Evolutionary conservation across 176 grass and related monocot species (phyloP).

Genomic region (Triticum urartu): DNA sequence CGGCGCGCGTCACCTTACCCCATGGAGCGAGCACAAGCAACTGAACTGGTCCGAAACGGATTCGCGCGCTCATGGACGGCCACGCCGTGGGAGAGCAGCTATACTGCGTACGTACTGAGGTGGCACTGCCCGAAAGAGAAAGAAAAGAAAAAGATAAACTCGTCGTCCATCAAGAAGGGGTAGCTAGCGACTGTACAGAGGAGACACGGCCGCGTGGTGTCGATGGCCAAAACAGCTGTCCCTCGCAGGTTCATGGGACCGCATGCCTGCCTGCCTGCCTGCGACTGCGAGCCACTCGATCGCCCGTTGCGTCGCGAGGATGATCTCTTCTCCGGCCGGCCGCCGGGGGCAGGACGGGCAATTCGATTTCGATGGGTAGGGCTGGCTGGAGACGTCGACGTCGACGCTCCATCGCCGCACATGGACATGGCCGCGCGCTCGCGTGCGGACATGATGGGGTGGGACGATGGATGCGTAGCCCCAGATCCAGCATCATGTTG

Average conservation of each 20-base stretch:
- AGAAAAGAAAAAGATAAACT: background rate
- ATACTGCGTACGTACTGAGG: background rate
- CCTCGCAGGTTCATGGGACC: background rate
- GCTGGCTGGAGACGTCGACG: background rate
- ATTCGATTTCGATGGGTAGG: background rate
- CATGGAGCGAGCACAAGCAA: background rate
- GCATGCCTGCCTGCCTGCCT: background rate
- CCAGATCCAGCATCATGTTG: conserved; percentile 11
- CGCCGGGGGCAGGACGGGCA: background rate
- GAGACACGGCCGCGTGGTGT: conserved; percentile 39
- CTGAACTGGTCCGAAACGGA: background rate
- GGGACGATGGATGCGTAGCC: background rate
- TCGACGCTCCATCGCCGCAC: conserved; percentile 13
- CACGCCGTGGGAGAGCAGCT: background rate
- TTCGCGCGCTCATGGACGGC: background rate
- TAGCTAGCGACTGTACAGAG: background rate
- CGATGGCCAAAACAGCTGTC: conserved; percentile 26
- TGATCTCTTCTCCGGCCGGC: background rate
- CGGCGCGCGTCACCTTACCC: background rate
- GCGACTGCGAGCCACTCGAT: background rate
- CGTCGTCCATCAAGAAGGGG: background rate
- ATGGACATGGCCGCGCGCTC: conserved; percentile 30
- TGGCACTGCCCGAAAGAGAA: background rate
- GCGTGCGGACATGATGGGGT: conserved; percentile 15
- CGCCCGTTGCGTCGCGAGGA: background rate